Evolutionary conservation across 2,329 filamentous ascomycete genomes (phyloP).

Genomic region (Cryoendolithus antarcticus): DNA sequence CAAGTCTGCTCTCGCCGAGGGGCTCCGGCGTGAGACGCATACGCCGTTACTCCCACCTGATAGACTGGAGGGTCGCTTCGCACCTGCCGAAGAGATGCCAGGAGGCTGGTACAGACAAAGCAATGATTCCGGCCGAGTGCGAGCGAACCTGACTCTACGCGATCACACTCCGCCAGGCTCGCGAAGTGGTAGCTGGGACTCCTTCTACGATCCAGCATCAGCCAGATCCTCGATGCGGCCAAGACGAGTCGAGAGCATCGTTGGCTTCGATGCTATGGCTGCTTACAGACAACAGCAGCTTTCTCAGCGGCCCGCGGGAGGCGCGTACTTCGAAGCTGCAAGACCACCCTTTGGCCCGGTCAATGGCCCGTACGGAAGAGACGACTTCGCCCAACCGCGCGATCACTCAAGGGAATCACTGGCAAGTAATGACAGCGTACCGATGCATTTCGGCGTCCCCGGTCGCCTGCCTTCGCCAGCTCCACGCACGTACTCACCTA

Average conservation of each 20-base stretch:
- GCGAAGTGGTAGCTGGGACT: slow-evolving; percentile 29
- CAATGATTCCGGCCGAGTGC: slow-evolving; percentile 54
- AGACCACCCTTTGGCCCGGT: background rate
- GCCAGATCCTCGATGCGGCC: slow-evolving; percentile 26
- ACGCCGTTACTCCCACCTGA: slow-evolving; percentile 58
- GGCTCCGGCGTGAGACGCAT: slow-evolving; percentile 25
- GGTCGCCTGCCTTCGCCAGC: background rate
- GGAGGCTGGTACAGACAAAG: slow-evolving; percentile 58
- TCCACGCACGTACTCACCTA: background rate
- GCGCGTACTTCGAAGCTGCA: slow-evolving; percentile 26
- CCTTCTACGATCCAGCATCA: slow-evolving; percentile 28
- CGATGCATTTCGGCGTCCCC: slow-evolving; percentile 9
- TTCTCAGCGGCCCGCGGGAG: slow-evolving; percentile 31
- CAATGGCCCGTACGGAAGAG: slow-evolving; percentile 1
- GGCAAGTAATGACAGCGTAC: slow-evolving; percentile 7
- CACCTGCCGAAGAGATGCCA: slow-evolving; percentile 53
- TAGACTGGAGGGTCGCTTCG: slow-evolving; percentile 66
- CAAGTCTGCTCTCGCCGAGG: slow-evolving; percentile 41
- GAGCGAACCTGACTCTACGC: slow-evolving; percentile 35
- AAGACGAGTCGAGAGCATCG: slow-evolving; percentile 59
- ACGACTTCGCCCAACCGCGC: background rate
- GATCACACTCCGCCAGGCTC: slow-evolving; percentile 14
- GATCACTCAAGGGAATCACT: slow-evolving; percentile 4
- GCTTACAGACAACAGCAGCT: slow-evolving; percentile 60
- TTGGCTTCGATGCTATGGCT: slow-evolving; percentile 59